Base-by-base conservation (phyloP, 139 green algal genomes). In the Chlorella sorokiniana region DNA sequence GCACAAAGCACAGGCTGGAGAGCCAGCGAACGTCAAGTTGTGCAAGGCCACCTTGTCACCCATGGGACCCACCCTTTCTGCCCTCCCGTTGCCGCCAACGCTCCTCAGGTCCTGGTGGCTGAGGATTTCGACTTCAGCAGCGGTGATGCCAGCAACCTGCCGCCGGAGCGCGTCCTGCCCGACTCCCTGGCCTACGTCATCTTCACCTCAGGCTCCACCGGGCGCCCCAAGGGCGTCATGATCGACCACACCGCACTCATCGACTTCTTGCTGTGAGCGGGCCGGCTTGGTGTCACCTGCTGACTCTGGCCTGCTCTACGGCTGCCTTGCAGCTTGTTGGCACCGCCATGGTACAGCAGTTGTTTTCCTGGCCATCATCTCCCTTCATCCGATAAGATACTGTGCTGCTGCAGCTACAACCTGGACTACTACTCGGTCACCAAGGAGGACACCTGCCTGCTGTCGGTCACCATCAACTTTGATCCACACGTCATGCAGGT, bases 201-300 rank as follows among this genome's bases (percentile, higher is more conserved):
- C 62, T 95, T 92, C 87, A 93, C 91, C 35, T 90, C 84, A 7
- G 91, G 91, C 61, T 88, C 76, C 31, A 93, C 91, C 8, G 91
- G 91, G 38, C 56, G 74, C 3, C 91, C 91, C 61, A 94, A 94
- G 81, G 90, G 90, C 37, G 83, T 92, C 41, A 75, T 80, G 69
- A 71, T 91, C 18, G 54, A 51, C 9, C 87, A 92, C 67, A 20
- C 31, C 25, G 68, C 27, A 27, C 37, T 71, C 33, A 35, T 70
- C 27, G 89, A 93, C 82, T 40, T 90, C 10, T 38, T 90, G 48
- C 48, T 56, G 48, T 56, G 48, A 56, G 48, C 48, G 48, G 48
- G 3, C 7, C 20, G 6, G 3, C 22, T 18, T 18, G 20, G 20
- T 52, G 38, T 20, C 22, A 3, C 75, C 11, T 45, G 14, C 31